Percentiles rank a stretch among this genome's conserved stretches.
These are phyloP conservation scores for Aspergillus diversus DNA, from an alignment of 495 filamentous ascomycete genomes.

Conservation along the genomic window DNA sequence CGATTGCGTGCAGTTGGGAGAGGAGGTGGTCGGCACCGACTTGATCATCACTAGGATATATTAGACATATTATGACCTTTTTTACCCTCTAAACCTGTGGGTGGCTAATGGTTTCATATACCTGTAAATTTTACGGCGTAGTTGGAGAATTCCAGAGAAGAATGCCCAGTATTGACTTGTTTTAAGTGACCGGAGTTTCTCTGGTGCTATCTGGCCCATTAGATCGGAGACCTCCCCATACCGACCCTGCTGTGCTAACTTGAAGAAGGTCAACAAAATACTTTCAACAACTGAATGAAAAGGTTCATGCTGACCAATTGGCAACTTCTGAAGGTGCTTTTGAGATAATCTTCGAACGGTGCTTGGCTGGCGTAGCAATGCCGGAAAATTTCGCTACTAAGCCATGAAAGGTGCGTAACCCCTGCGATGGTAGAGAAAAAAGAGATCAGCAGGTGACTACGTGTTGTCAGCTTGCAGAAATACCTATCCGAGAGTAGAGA, in stretches of 20 bases:
- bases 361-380: conserved; percentile 67
- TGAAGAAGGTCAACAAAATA: conserved; percentile 22
- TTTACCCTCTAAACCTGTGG: neutral
- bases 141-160: conserved; percentile 71
- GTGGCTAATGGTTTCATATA: conserved; percentile 25
- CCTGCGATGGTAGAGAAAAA: conserved; percentile 36
- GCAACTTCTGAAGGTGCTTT: conserved; percentile 61
- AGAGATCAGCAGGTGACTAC: conserved; percentile 25
- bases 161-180: conserved; percentile 78
- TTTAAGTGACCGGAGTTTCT: conserved; percentile 74
- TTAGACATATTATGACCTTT: conserved; percentile 24
- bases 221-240: conserved; percentile 70
- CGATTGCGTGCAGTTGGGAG: conserved; percentile 58
- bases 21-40: conserved; percentile 70
- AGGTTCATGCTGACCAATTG: conserved; percentile 49
- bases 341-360: conserved; percentile 78
- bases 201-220: conserved; percentile 67
- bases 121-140: conserved; percentile 70
- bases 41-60: conserved; percentile 58
- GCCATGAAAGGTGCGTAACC: conserved; percentile 62
- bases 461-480: conserved; percentile 11
- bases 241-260: conserved; percentile 66
- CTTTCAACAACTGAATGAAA: neutral
- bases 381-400: conserved; percentile 75
- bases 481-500: conserved; percentile 77